These are phyloP conservation scores for Dalbergia oliveri DNA, from an alignment of 306 rosid species.

Conservation along the genomic window DNA sequence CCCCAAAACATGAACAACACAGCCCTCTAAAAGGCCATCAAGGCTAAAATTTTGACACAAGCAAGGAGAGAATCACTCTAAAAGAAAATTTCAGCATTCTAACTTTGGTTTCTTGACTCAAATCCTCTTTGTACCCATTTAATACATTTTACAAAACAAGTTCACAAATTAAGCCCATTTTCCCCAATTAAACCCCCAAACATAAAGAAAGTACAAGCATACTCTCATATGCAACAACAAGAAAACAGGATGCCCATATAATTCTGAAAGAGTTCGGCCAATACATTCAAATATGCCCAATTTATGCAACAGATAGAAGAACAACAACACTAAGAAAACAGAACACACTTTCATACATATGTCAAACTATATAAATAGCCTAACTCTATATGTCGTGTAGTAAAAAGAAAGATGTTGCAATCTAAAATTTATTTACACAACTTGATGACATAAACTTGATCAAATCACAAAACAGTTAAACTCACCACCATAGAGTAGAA, in stretches of 20 bases:
- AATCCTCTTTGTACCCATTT: too few species aligned
- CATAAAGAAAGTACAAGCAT: slow-evolving; percentile 64
- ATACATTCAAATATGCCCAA: slow-evolving; percentile 64
- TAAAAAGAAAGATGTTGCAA: too few species aligned
- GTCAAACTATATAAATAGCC: not conserved
- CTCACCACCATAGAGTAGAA: slow-evolving; percentile 74
- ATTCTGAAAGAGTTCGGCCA: slow-evolving; percentile 54
- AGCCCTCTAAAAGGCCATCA: too few species aligned
- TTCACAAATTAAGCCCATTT: too few species aligned
- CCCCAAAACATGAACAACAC: too few species aligned
- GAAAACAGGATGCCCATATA: slow-evolving; percentile 58
- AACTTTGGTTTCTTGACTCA: too few species aligned
- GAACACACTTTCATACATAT: slow-evolving; percentile 5
- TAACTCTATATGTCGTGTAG: not conserved
- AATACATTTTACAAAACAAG: too few species aligned
- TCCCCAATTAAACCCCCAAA: too few species aligned
- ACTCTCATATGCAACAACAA: slow-evolving; percentile 56
- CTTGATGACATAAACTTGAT: not conserved
- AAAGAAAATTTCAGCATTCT: too few species aligned
- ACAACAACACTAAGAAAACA: slow-evolving; percentile 56
- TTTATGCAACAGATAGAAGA: slow-evolving; percentile 63
- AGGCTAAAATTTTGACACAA: too few species aligned
- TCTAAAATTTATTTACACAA: not conserved
- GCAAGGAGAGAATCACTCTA: too few species aligned
- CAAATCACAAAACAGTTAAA: slow-evolving; percentile 21